These are phyloP conservation scores for Allium sativum DNA, from an alignment of 106 monocot genomes.

Conservation along the genomic window DNA sequence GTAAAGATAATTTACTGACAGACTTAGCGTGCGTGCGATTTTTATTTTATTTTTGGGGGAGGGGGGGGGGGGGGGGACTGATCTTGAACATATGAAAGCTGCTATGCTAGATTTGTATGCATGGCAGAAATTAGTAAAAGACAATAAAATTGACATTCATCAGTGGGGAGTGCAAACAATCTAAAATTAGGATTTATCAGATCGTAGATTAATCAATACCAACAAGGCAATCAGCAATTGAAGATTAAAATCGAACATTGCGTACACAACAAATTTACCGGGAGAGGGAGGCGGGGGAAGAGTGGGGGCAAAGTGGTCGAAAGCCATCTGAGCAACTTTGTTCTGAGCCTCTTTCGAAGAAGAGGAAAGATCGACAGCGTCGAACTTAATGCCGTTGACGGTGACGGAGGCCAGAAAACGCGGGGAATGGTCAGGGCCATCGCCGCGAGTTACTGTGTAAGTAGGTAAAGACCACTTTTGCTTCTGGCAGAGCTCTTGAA, in stretches of 20 bases:
- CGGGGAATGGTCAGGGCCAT: conserved; percentile 44
- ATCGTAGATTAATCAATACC: no score
- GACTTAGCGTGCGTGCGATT: no score
- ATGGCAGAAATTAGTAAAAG: no score
- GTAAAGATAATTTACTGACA: no score
- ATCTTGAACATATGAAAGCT: no score
- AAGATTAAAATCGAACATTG: not conserved
- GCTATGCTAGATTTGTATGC: no score
- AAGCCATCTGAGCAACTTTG: conserved; percentile 25
- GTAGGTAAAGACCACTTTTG: conserved; percentile 28
- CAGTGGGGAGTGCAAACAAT: no score
- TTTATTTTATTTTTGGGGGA: no score
- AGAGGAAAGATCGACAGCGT: conserved; percentile 16
- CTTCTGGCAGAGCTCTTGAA: conserved; percentile 57
- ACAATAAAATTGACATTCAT: no score
- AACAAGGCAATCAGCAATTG: not conserved
- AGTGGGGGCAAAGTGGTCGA: conserved; percentile 9
- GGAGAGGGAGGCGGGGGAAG: not conserved
- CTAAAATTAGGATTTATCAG: no score
- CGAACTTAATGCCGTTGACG: conserved; percentile 33
- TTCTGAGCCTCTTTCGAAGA: conserved; percentile 44
- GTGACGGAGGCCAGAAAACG: conserved; percentile 38
- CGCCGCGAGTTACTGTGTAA: conserved; percentile 27
- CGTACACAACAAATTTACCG: not conserved
- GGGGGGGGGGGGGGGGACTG: no score